Evolutionary conservation across 176 grass and related monocot species (phyloP), one percentile per base, ranked within the genome.

Genomic region (Coix lacrymajobi): DNA sequence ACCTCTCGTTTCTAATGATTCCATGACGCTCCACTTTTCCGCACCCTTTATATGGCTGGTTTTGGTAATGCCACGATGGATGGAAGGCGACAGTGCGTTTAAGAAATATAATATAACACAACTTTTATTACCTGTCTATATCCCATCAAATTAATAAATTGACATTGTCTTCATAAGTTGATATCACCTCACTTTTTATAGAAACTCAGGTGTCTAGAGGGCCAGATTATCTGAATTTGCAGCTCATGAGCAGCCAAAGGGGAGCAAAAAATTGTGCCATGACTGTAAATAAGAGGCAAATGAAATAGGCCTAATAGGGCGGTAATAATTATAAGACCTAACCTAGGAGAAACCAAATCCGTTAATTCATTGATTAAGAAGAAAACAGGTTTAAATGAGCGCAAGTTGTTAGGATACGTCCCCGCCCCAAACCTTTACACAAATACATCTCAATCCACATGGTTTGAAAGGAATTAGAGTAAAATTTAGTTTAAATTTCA

Each of bases 61-160:
- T 31, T 20, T 8, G 3, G 34, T 36, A 31, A 48, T 82, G 54
- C 83, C 78, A 90, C 45, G 88, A 71, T 7, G 2, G 25, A 69
- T 58, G 26, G 40, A 71, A 81, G 40, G 28, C 9, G 61, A 70
- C 25, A 85, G 10, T 62, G 31, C 31, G 25, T 26, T 14, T 32
- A 69, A 0, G 40, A 70, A 85, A 70, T 75, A 33, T 4, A 4
- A 4, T 33, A 33, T 48, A 71, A 69, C 36, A 62, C 13, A 25
- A 14, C 17, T 41, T 54, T 22, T 12, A 64, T 57, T 66, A 14
- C 28, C 1, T 38, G 56, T 71, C 44, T 12, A 22, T 14, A 14
- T 86, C 83, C 24, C 40, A 66, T 30, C 40, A 66, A 78, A 73
- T 73, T 44, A 76, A 10, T 34, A 62, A 62, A 6, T 62, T 6